Percentiles rank a stretch among this genome's conserved stretches.
phyloP scores from a whole-genome alignment of 768 basidiomycete species.

The Pisolithus tinctorius region DNA sequence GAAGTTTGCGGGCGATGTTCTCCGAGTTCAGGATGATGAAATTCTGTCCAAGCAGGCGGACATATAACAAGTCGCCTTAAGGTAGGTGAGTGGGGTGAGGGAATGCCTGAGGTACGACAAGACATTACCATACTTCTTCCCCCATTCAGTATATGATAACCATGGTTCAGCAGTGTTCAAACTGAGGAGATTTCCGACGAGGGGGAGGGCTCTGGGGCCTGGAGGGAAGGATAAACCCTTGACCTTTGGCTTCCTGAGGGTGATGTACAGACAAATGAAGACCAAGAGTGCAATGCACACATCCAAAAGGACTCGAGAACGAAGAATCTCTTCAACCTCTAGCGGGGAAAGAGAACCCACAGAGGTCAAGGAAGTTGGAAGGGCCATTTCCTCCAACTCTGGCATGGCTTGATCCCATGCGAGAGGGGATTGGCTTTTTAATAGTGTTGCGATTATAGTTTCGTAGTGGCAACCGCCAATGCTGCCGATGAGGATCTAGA shows the following conservation, averaged over 20 bases:
- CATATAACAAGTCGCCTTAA: constrained; percentile 17
- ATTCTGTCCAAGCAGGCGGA: constrained; percentile 17
- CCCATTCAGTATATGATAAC: constrained; percentile 30
- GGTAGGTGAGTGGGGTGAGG: background rate
- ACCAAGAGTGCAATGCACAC: constrained; percentile 1
- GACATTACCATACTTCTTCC: constrained; percentile 24
- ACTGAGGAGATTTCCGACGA: constrained; percentile 23
- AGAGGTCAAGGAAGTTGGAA: too few relatives aligned
- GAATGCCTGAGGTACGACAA: background rate
- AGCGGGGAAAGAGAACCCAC: background rate
- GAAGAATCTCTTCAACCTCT: background rate
- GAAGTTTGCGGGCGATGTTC: constrained; percentile 17
- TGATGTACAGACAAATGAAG: constrained; percentile 4
- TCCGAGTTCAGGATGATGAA: constrained; percentile 24
- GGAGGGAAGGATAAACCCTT: constrained; percentile 18
- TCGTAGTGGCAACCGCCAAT: too few relatives aligned
- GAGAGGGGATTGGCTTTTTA: background rate
- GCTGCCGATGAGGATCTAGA: too few relatives aligned
- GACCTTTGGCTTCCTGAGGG: background rate
- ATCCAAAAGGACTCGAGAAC: background rate
- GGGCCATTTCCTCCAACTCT: background rate
- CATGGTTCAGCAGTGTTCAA: constrained; percentile 25
- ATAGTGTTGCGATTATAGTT: background rate
- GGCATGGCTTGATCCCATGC: background rate
- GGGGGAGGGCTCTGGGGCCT: constrained; percentile 25